Evolutionary conservation across 2,329 filamentous ascomycete genomes (phyloP).

Genomic region (Fusarium abutilonis): DNA sequence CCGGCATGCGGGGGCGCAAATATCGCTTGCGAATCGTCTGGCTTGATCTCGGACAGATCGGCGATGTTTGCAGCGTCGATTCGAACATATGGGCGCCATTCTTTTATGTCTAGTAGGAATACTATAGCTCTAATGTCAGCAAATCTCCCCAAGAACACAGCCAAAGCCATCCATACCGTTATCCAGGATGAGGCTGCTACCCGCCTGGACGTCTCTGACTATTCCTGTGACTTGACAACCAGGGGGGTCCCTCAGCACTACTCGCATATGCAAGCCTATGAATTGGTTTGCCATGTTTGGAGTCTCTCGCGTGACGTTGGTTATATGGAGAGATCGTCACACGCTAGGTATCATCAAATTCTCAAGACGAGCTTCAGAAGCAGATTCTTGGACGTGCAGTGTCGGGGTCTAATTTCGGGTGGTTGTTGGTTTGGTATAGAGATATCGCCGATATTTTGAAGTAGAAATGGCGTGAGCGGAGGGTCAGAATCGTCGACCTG

Average conservation of each 20-base stretch:
- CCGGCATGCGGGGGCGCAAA: constrained; percentile 42
- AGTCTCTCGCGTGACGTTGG: constrained; percentile 19
- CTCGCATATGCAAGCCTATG: constrained; percentile 78
- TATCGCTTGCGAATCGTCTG: constrained; percentile 45
- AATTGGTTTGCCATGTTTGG: constrained; percentile 67
- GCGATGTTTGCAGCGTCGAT: constrained; percentile 58
- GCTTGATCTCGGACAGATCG: constrained; percentile 56
- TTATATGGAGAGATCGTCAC: constrained; percentile 25
- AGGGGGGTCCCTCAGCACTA: constrained; percentile 74
- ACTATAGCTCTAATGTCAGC: constrained; percentile 45
- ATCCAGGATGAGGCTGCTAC: constrained; percentile 73
- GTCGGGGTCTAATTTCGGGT: background rate
- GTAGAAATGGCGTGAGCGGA: constrained; percentile 6
- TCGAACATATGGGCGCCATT: constrained; percentile 55
- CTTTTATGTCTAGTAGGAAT: constrained; percentile 55
- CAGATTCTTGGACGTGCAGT: constrained; percentile 10
- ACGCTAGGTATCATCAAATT: constrained; percentile 40
- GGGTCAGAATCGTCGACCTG: constrained; percentile 18
- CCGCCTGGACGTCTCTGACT: constrained; percentile 73
- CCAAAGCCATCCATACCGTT: constrained; percentile 66
- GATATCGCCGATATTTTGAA: background rate
- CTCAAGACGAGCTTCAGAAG: constrained; percentile 7
- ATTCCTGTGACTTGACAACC: constrained; percentile 73
- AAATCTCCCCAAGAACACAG: background rate
- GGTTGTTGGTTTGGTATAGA: background rate